Conservation (phyloP, 306 rosid genomes). For the Arachis stenosperma region DNA sequence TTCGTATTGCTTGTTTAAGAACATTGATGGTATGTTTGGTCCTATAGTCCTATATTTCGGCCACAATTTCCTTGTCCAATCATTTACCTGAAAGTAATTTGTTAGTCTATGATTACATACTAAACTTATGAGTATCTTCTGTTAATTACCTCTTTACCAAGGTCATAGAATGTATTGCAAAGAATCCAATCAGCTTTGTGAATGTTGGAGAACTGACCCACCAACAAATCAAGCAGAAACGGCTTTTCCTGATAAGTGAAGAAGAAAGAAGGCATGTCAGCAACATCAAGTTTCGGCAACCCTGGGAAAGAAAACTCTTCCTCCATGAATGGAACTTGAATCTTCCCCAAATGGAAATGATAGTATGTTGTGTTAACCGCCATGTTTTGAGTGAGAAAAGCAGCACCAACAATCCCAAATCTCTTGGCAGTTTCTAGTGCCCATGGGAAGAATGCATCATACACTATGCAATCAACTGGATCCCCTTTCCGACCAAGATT, state of each 20-base stretch:
- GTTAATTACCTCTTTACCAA: slow-evolving; percentile 22
- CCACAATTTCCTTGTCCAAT: slow-evolving; percentile 36
- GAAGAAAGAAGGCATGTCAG: slow-evolving; percentile 40
- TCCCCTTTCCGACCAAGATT: not conserved
- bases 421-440: slow-evolving; percentile 34
- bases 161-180: slow-evolving; percentile 31
- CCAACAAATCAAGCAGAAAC: not conserved
- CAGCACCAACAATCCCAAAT: slow-evolving; percentile 26
- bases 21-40: slow-evolving; percentile 32
- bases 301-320: slow-evolving; percentile 23
- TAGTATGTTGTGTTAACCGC: slow-evolving; percentile 24
- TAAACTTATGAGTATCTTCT: not conserved
- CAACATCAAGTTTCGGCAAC: slow-evolving; percentile 11
- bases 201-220: slow-evolving; percentile 36
- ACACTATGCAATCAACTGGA: slow-evolving; percentile 38
- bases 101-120: too few species aligned
- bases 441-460: slow-evolving; percentile 33
- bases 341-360: slow-evolving; percentile 18
- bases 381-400: slow-evolving; percentile 35
- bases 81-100: not conserved
- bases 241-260: not conserved
- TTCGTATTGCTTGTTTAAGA: slow-evolving; percentile 17
- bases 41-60: slow-evolving; percentile 27
- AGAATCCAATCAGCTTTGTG: slow-evolving; percentile 40
- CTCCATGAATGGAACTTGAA: slow-evolving; percentile 4